These are phyloP conservation scores for Leucosporidium yakuticum DNA, from an alignment of 768 basidiomycete species.

Conservation along the genomic window DNA sequence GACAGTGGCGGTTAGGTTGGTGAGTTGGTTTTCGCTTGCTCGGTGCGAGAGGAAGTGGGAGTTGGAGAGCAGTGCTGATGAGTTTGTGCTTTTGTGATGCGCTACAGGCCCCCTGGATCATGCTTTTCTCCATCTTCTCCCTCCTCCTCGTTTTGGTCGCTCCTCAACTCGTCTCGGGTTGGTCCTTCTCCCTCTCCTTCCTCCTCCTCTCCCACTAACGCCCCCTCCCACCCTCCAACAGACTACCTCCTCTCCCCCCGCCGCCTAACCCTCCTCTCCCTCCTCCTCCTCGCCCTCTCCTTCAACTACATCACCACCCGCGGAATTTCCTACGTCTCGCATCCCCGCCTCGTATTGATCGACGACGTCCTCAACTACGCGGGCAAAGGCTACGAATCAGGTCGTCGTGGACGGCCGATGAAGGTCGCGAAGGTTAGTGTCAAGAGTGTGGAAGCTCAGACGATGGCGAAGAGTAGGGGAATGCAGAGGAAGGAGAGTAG, in stretches of 20 bases:
- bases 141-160: conserved; percentile 59
- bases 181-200: conserved; percentile 12
- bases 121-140: conserved; percentile 79
- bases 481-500: no score
- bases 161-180: conserved; percentile 28
- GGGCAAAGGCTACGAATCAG: conserved; percentile 48
- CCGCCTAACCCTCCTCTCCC: conserved; percentile 79
- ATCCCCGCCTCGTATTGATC: conserved; percentile 74
- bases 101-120: conserved; percentile 72
- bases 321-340: conserved; percentile 89
- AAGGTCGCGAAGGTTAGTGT: no score
- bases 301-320: conserved; percentile 69
- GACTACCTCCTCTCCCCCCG: conserved; percentile 50
- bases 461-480: no score
- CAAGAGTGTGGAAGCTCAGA: no score
- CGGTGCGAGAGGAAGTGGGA: neutral
- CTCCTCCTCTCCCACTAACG: conserved; percentile 3
- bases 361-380: conserved; percentile 72
- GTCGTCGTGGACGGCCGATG: no score
- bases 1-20: conserved; percentile 7
- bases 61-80: neutral
- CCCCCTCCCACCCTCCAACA: neutral
- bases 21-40: neutral
- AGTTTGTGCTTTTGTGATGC: neutral
- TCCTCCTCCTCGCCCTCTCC: conserved; percentile 54